phyloP scores from a whole-genome alignment of 1,284 basidiomycete genomes.

The Cryptococcus sp. region DNA sequence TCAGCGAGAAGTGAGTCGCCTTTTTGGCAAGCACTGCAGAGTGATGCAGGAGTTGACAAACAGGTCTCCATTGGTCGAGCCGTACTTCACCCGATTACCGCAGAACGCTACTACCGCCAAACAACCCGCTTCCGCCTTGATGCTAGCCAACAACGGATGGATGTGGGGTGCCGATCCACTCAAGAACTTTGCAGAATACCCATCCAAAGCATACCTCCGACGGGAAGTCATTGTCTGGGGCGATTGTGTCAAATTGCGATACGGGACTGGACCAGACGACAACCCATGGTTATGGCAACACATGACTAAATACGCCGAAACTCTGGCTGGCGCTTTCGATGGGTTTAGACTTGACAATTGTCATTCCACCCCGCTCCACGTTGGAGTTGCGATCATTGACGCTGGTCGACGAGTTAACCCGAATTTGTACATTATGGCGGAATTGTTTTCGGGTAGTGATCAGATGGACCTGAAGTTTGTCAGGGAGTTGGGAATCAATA shows the following conservation, averaged over 20 bases:
- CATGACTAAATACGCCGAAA: constrained; percentile 81
- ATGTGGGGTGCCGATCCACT: constrained; percentile 96
- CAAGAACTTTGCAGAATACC: constrained; percentile 87
- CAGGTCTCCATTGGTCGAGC: constrained; percentile 76
- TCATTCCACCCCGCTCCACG: constrained; percentile 92
- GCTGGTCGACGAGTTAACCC: constrained; percentile 83
- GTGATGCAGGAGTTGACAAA: constrained; percentile 3
- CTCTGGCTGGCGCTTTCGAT: constrained; percentile 76
- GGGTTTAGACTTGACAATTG: constrained; percentile 98
- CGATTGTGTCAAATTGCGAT: constrained; percentile 96
- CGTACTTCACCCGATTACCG: constrained; percentile 80
- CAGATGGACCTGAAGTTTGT: constrained; percentile 90
- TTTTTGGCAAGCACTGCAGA: neutral
- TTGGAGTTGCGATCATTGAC: constrained; percentile 88
- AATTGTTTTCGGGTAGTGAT: constrained; percentile 93
- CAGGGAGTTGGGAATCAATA: constrained; percentile 83
- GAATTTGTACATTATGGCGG: constrained; percentile 90
- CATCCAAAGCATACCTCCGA: constrained; percentile 93
- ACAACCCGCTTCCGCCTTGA: constrained; percentile 64
- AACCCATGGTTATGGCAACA: constrained; percentile 95
- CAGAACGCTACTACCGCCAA: constrained; percentile 55
- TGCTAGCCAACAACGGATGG: constrained; percentile 97
- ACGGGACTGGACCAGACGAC: constrained; percentile 68
- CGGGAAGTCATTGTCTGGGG: constrained; percentile 97
- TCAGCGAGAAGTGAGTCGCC: constrained; percentile 62